Base-by-base conservation (phyloP, 202 grass and related monocot genomes). In the Bolboschoenoplectus hybrid region DNA sequence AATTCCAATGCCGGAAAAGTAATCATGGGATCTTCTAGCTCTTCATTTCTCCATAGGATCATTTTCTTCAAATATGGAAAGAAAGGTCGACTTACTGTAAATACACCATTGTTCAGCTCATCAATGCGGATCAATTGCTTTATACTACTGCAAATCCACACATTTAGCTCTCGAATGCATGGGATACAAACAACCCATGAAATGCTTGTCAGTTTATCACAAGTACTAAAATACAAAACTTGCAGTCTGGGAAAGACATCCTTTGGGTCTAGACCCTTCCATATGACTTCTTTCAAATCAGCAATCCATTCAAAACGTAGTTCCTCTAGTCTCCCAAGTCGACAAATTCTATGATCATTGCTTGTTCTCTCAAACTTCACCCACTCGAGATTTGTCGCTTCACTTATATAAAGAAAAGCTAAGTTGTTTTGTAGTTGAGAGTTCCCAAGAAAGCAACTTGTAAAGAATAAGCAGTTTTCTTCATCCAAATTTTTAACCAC, bases 221-320 rank as follows among this genome's bases (percentile, higher is more conserved):
- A 26, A 26, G n/a, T 26, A 78, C 6, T 3, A 17, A 76, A 52
- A 49, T 16, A 1, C 40, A 76, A 20, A 76, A 9, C 2, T 9
- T 32, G 41, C 1, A 76, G 39, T 49, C 49, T 76, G 6, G 16
- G 38, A 76, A 76, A 76, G 6, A 76, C 44, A 32, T 76, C 12
- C 6, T 58, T 36, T 16, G 52, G 49, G 32, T 80, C 50, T 38
- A 80, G 5, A 14, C 65, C 35, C 11, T 6, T 40, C 35, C 36
- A 67, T 6, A 67, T 10, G 6, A 67, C 13, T 40, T 39, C 65
- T 67, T 67, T 12, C 65, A 67, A 14, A 67, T 67, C 5, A 0
- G 0, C 0, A 34, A 39, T 16, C 5, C 0, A 0, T 3, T 2
- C 1, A 67, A 67, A 40, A 2, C 0, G 0, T 5, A 67, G 0